phyloP scores from a whole-genome alignment of 2,329 filamentous ascomycete genomes.

The Colletotrichum tropicicola region DNA sequence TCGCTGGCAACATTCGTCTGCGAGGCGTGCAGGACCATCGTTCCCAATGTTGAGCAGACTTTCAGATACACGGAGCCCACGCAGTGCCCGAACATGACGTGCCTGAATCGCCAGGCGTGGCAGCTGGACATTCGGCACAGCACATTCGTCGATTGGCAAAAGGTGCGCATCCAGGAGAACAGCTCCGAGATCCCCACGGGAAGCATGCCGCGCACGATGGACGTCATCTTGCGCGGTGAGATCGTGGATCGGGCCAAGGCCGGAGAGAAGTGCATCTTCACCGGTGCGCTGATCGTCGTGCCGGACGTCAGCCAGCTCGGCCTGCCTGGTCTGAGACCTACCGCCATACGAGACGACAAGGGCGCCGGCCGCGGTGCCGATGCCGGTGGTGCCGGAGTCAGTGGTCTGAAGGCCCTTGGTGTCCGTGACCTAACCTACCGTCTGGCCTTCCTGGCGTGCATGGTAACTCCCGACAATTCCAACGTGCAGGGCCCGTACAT shows the following conservation, averaged over 20 bases:
- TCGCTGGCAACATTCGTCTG: constrained; percentile 93
- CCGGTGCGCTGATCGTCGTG: constrained; percentile 93
- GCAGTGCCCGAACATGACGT: constrained; percentile 89
- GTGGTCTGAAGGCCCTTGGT: constrained; percentile 89
- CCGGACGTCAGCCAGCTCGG: constrained; percentile 96
- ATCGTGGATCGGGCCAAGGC: constrained; percentile 98
- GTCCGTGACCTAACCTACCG: constrained; percentile 95
- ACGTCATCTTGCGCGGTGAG: constrained; percentile 94
- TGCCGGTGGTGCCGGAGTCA: constrained; percentile 84
- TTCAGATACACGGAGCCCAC: constrained; percentile 98
- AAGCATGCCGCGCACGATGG: constrained; percentile 98
- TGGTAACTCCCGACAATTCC: constrained; percentile 90
- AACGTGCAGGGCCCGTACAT: not conserved
- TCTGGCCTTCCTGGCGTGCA: constrained; percentile 95
- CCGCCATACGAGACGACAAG: constrained; percentile 84
- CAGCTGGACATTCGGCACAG: constrained; percentile 95
- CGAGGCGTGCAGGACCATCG: constrained; percentile 83
- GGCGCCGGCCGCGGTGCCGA: constrained; percentile 81
- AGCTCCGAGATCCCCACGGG: constrained; percentile 98
- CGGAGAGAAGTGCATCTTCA: constrained; percentile 98
- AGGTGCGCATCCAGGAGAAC: constrained; percentile 97
- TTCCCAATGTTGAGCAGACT: constrained; percentile 94
- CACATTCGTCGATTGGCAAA: constrained; percentile 99
- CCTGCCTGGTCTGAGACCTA: constrained; percentile 84
- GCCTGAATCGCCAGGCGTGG: constrained; percentile 93